Base-by-base conservation (phyloP, 2,329 filamentous ascomycete species). In the Massarina eburnea region DNA sequence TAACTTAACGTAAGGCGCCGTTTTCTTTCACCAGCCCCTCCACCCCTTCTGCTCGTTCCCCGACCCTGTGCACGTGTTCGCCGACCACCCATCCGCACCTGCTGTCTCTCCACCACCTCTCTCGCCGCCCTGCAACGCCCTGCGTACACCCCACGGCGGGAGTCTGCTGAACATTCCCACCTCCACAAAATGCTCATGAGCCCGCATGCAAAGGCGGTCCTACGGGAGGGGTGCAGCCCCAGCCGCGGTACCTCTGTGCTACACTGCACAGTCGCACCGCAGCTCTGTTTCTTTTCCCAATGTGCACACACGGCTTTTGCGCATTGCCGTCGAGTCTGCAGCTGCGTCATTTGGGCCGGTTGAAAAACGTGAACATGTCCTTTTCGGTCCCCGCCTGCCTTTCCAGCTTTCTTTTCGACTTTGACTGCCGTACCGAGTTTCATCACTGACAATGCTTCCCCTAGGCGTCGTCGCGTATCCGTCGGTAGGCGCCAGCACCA, bases 381-480 rank as follows among this genome's bases (percentile, higher is more conserved):
- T 52, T 57, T 61, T 60, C 55, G 46, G 46, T 40, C 42, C 49
- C 40, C 30, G 56, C 46, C 59, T 54, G 57, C 48, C 57, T 51
- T 58, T 46, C 33, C 41, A 29, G 38, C 45, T 54, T 51, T 46
- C 47, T 50, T 51, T 55, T 55, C 40, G 33, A 46, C 36, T 41
- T 42, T 27, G 43, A 15, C 34, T 53, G 38, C 48, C 45, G 43
- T 22, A 35, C 29, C 42, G 39, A 41, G 48, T 58, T 55, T 48
- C 50, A 49, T 58, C 52, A 61, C 69, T 72, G 55, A 72, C 62
- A 59, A 71, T 72, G 69, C 59, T 69, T 50, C 67, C 68, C 19
- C 41, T 71, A 71, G 69, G 69, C 55, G 64, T 67, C 42, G 51
- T 70, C 55, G 64, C 59, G 46, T 67, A 67, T 55, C 59, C 68